phyloP scores from a whole-genome alignment of 2,329 filamentous ascomycete species.

The Beauveria australis region DNA sequence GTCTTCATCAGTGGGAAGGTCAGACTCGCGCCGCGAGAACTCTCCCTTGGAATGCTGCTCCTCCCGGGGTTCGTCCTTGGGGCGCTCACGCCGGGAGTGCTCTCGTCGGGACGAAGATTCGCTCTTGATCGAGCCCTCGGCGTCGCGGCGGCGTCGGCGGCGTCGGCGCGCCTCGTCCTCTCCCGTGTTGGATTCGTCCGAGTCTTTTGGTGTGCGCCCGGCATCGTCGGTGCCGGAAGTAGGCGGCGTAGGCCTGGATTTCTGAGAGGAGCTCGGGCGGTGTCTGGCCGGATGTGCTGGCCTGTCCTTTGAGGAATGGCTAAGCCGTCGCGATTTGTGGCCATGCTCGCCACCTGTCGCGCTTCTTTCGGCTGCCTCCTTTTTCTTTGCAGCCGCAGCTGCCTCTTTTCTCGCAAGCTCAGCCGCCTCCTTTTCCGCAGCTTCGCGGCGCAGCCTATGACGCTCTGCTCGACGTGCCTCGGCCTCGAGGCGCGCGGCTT shows the following conservation, averaged over 20 bases:
- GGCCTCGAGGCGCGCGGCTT: conserved; percentile 12
- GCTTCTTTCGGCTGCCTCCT: not conserved
- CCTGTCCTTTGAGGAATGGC: conserved; percentile 28
- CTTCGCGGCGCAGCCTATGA: not conserved
- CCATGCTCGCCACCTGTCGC: conserved; percentile 9
- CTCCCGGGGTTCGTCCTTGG: not conserved
- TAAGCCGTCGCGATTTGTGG: conserved; percentile 32
- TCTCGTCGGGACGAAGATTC: not conserved
- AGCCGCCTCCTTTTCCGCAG: not conserved
- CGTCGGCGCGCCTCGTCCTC: conserved; percentile 8
- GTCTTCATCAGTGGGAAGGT: conserved; percentile 13
- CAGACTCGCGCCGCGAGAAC: not conserved
- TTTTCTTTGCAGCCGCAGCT: not conserved
- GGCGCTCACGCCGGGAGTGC: not conserved
- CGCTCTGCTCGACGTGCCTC: not conserved
- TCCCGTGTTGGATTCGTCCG: not conserved
- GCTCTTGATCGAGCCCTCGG: not conserved
- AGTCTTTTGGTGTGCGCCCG: not conserved
- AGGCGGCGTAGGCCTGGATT: not conserved
- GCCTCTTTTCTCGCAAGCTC: conserved; percentile 5
- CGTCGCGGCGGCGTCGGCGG: conserved; percentile 3
- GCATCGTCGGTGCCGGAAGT: conserved; percentile 3
- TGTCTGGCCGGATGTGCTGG: conserved; percentile 13
- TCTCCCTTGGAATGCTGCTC: not conserved
- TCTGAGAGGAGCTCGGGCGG: not conserved